Conservation (phyloP, 1,284 basidiomycete species). For the Sporisorium iseilematis-ciliati region DNA sequence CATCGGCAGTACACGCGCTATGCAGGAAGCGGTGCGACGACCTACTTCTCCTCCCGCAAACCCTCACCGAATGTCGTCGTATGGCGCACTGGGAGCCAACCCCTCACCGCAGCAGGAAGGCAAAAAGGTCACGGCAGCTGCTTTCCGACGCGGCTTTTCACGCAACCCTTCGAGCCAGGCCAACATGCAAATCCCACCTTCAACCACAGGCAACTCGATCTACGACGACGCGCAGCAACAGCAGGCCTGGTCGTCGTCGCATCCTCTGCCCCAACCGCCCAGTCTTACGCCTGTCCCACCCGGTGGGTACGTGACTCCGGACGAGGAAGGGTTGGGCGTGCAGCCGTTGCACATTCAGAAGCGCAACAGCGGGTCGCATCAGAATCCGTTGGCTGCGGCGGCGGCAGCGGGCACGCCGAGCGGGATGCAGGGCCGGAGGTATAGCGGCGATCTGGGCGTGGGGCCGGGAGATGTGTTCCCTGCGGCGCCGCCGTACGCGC, state of each 20-base stretch:
- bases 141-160: conserved; percentile 60
- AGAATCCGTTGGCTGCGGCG: conserved; percentile 22
- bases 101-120: conserved; percentile 30
- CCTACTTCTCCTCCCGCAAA: conserved; percentile 41
- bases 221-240: conserved; percentile 18
- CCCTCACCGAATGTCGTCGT: conserved; percentile 23
- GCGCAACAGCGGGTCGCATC: conserved; percentile 29
- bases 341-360: conserved; percentile 57
- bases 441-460: conserved; percentile 29
- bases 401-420: conserved; percentile 35
- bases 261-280: conserved; percentile 31
- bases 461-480: conserved; percentile 25
- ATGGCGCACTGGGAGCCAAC: conserved; percentile 29
- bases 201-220: conserved; percentile 3
- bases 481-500: conserved; percentile 50
- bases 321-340: conserved; percentile 6
- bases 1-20: conserved; percentile 58
- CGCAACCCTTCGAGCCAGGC: conserved; percentile 49
- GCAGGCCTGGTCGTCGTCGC: background rate
- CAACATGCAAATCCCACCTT: conserved; percentile 14
- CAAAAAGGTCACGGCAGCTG: conserved; percentile 64
- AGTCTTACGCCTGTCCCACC: conserved; percentile 25
- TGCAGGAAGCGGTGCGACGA: conserved; percentile 56
- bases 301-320: conserved; percentile 21
- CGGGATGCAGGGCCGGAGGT: conserved; percentile 28